Base-by-base conservation (phyloP, 768 basidiomycete species). In the Boletus pseudo-olivaceus region DNA sequence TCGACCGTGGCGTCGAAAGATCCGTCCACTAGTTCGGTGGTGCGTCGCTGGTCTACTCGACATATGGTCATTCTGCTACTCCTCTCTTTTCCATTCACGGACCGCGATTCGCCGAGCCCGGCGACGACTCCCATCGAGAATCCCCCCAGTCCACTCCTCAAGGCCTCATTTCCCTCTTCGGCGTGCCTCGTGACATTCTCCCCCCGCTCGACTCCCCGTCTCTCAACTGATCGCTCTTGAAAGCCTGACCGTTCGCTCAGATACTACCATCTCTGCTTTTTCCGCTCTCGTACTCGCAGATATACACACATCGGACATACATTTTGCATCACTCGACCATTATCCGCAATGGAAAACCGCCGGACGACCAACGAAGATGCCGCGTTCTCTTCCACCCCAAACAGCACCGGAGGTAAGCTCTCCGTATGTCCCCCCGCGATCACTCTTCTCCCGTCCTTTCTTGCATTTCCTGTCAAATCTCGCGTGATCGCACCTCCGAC, bases 351-450 rank as follows among this genome's bases (percentile, higher is more conserved):
- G 68, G 44, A 59, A 29, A 52, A 59, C 53, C 52, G 47, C 61
- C 69, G 65, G 59, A 54, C 50, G 0, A 46, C 54, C 27, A 47
- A 59, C 55, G 40, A 67, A 49, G 54, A 62, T 56, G 35, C 54
- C 2, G 6, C 43, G 1, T 32, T 54, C 20, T 51, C 58, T 37
- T 43, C 66, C 47, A 38, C 40, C 53, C n/a, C 44, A 33, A 49
- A 54, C 43, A 39, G 29, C 43, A 51, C 60, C 65, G 67, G 67
- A 62, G 67, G 67, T 71, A 65, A 49, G 69, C 46, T 44, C 50
- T 37, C 60, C 60, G 55, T 62, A 40, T 41, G 43, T 46, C 17
- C 45, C 26, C 27, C 27, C 51, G 43, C 37, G 34, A 63, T 58
- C 56, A 41, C 12, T 20, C 60, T 49, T 54, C 55, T 50, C 49